Conservation (phyloP, 177 flowering plant species). For the Vitis hybrid region DNA sequence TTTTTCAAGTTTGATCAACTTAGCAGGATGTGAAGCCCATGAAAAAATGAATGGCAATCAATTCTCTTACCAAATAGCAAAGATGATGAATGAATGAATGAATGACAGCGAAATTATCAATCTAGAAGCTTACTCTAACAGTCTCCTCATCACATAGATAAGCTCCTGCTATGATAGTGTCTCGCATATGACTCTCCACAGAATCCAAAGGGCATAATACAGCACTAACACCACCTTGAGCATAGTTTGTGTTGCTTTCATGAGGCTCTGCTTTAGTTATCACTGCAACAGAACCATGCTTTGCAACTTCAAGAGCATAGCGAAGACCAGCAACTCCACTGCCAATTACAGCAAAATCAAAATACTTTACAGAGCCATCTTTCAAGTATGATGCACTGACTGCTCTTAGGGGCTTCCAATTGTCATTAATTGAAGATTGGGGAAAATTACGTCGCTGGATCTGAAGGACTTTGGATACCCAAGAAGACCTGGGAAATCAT, state of each 20-base stretch:
- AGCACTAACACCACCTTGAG: constrained; percentile 99
- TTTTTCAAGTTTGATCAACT: no score
- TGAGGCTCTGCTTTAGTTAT: constrained; percentile 97
- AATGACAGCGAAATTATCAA: not conserved
- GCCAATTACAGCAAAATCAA: constrained; percentile 90
- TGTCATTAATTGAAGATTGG: constrained; percentile 18
- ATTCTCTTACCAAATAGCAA: no score
- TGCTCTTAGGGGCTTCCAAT: constrained; percentile 27
- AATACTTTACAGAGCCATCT: constrained; percentile 61
- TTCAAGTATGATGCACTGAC: constrained; percentile 40
- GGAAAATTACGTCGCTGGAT: constrained; percentile 23
- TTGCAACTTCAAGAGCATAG: constrained; percentile 96
- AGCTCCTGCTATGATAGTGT: constrained; percentile 96
- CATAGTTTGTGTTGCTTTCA: constrained; percentile 97
- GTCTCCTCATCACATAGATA: constrained; percentile 97
- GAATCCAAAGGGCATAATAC: constrained; percentile 88
- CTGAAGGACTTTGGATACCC: constrained; percentile 41
- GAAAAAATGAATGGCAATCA: no score
- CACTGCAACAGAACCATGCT: constrained; percentile 87
- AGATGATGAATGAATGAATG: no score
- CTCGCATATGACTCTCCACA: constrained; percentile 91
- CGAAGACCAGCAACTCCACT: constrained; percentile 99
- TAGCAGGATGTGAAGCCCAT: no score
- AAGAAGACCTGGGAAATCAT: constrained; percentile 47
- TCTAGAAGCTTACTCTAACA: constrained; percentile 69